phyloP scores from a whole-genome alignment of 805 yeast genomes.

The Blastobotrys mokoenaii region DNA sequence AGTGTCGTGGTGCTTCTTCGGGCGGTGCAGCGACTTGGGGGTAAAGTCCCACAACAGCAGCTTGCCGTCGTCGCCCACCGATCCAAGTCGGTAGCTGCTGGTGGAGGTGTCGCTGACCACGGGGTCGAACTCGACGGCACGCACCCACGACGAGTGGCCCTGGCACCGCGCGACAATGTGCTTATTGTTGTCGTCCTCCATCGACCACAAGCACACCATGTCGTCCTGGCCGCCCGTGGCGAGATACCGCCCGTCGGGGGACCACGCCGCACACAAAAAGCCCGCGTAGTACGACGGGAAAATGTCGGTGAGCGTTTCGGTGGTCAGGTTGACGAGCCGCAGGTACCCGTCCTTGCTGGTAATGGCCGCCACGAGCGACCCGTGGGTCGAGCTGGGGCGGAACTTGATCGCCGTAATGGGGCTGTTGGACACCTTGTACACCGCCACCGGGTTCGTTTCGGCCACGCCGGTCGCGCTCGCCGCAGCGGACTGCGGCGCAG shows the following conservation, averaged over 20 bases:
- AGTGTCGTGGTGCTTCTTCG: background rate
- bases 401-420: conserved; percentile 44
- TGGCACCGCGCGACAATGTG: conserved; percentile 31
- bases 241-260: conserved; percentile 44
- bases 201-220: conserved; percentile 36
- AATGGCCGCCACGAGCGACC: conserved; percentile 14
- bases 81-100: conserved; percentile 38
- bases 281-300: conserved; percentile 63
- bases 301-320: conserved; percentile 41
- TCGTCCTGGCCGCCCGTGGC: conserved; percentile 52
- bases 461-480: background rate
- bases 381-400: conserved; percentile 30
- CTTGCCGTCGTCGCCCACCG: conserved; percentile 50
- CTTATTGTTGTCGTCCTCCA: conserved; percentile 17
- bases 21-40: conserved; percentile 31
- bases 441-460: conserved; percentile 43
- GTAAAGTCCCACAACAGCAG: conserved; percentile 47
- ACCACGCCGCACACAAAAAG: conserved; percentile 41
- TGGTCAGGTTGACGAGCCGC: conserved; percentile 44
- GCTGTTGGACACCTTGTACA: conserved; percentile 51
- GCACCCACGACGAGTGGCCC: conserved; percentile 49
- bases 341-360: conserved; percentile 60
- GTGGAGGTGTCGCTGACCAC: conserved; percentile 27
- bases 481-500: background rate
- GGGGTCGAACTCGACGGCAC: conserved; percentile 38